Conservation (phyloP, 1,284 basidiomycete genomes). For the Ganoderma multipileum region DNA sequence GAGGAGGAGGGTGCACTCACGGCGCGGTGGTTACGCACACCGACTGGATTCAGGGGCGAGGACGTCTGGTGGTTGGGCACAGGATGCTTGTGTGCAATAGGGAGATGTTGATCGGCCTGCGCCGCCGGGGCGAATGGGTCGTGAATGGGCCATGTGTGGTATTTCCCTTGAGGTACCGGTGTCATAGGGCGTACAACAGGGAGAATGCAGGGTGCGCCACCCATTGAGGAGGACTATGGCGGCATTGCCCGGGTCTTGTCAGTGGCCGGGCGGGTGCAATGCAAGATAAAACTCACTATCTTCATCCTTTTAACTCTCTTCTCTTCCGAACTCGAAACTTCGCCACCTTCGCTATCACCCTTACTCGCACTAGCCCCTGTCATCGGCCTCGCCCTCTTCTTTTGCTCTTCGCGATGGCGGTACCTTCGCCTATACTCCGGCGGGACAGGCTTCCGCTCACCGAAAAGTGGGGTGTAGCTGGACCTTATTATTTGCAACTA, state of each 20-base stretch:
- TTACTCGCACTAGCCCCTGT: background rate
- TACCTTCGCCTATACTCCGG: background rate
- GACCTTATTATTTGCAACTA: background rate
- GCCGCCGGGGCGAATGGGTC: background rate
- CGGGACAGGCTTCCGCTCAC: background rate
- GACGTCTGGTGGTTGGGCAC: background rate
- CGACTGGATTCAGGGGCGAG: background rate
- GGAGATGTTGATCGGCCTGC: background rate
- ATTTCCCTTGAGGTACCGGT: background rate
- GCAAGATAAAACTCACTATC: background rate
- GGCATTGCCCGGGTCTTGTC: background rate
- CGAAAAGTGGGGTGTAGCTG: background rate
- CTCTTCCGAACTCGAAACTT: background rate
- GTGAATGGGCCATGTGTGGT: background rate
- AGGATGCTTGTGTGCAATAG: background rate
- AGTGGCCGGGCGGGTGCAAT: background rate
- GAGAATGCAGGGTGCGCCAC: background rate
- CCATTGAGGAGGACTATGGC: background rate
- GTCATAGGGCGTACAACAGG: background rate
- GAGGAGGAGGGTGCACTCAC: background rate
- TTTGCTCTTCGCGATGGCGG: background rate
- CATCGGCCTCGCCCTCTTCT: background rate
- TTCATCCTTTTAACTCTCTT: background rate
- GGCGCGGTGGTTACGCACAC: background rate
- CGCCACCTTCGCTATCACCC: background rate